phyloP scores from a whole-genome alignment of 2,329 filamentous ascomycete species.

The Dactylonectria macrodidyma region DNA sequence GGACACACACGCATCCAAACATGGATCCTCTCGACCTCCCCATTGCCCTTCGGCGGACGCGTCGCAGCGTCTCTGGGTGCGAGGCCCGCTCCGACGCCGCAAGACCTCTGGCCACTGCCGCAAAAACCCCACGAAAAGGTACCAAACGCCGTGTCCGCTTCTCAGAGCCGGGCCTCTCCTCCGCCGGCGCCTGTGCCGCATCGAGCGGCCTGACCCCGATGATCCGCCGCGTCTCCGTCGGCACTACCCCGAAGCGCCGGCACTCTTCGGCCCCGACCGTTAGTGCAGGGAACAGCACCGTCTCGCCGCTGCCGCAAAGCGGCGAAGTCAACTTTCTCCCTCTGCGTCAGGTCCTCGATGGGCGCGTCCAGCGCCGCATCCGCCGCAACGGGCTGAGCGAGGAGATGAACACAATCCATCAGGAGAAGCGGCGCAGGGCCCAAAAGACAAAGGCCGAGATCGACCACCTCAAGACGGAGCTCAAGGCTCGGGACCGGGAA shows the following conservation, averaged over 20 bases:
- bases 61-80: constrained; percentile 59
- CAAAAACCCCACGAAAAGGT: constrained; percentile 50
- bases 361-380: constrained; percentile 70
- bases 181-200: constrained; percentile 43
- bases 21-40: constrained; percentile 63
- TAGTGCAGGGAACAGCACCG: constrained; percentile 35
- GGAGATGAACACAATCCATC: constrained; percentile 68
- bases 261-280: constrained; percentile 62
- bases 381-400: constrained; percentile 71
- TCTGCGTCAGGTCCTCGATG: constrained; percentile 70
- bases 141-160: constrained; percentile 69
- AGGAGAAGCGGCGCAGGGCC: constrained; percentile 60
- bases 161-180: constrained; percentile 68
- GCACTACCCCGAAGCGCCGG: constrained; percentile 54
- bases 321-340: constrained; percentile 59
- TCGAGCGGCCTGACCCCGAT: constrained; percentile 72
- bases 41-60: constrained; percentile 69
- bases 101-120: constrained; percentile 29
- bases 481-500: constrained; percentile 66
- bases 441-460: constrained; percentile 63
- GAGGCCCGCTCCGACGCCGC: constrained; percentile 40
- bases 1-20: constrained; percentile 1
- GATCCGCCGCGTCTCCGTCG: constrained; percentile 66
- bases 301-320: constrained; percentile 46
- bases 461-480: constrained; percentile 61